Conservation (phyloP, 164 flowering plant species). For the Vitis amurensis region DNA sequence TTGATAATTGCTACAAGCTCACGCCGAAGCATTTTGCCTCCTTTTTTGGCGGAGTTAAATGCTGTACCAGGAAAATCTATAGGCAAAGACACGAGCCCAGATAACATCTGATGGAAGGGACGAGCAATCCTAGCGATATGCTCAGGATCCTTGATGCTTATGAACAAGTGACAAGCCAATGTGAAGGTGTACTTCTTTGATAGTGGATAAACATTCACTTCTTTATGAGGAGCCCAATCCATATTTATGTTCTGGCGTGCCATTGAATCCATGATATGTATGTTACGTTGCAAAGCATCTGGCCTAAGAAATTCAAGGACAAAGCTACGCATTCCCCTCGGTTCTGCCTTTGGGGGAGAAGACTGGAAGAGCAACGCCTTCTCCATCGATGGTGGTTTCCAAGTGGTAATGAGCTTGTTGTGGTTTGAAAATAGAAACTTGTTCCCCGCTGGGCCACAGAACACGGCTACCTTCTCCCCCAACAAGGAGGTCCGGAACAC, state of each 20-base stretch:
- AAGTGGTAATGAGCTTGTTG: conserved; percentile 40
- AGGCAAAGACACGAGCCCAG: conserved; percentile 41
- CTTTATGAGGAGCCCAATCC: neutral
- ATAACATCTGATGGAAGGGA: conserved; percentile 28
- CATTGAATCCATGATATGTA: conserved; percentile 40
- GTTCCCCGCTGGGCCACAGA: conserved; percentile 38
- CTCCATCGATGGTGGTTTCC: conserved; percentile 46
- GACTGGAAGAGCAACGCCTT: conserved; percentile 38
- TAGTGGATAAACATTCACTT: conserved; percentile 14
- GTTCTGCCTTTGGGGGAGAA: conserved; percentile 23
- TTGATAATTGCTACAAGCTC: conserved; percentile 31
- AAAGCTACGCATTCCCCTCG: conserved; percentile 30
- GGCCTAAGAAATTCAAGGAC: conserved; percentile 38
- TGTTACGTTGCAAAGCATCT: conserved; percentile 36
- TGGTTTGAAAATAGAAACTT: conserved; percentile 58
- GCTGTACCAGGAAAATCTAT: conserved; percentile 57
- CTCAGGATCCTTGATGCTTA: conserved; percentile 40
- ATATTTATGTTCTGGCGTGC: conserved; percentile 23
- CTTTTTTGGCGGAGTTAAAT: conserved; percentile 34
- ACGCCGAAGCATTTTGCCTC: conserved; percentile 28
- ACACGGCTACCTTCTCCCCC: conserved; percentile 28
- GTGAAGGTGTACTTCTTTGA: conserved; percentile 36
- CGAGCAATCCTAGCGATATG: conserved; percentile 23
- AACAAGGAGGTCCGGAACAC: conserved; percentile 39
- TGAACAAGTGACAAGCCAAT: conserved; percentile 36